phyloP scores from a whole-genome alignment of 192 early-diverging fungal species.

The Haplosporangium gracile region DNA sequence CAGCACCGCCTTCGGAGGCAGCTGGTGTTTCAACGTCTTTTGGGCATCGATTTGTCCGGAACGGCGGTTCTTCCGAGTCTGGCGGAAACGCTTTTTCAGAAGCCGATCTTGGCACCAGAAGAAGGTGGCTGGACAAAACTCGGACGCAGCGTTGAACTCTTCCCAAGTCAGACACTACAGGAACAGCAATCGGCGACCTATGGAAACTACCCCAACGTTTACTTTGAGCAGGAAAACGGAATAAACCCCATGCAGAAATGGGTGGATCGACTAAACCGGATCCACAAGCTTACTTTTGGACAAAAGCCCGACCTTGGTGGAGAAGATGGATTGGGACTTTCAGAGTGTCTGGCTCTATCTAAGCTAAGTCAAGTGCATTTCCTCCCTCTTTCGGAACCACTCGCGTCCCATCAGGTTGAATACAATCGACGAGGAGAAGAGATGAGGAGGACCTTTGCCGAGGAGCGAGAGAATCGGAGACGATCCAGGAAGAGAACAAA shows the following conservation, averaged over 20 bases:
- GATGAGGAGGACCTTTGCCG: not conserved
- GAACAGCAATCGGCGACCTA: not conserved
- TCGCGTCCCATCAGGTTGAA: not conserved
- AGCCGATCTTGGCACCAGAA: not conserved
- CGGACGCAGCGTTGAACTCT: not conserved
- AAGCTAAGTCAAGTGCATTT: conserved; percentile 27
- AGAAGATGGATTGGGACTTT: conserved; percentile 24
- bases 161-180: not conserved
- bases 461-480: not conserved
- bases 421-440: conserved; percentile 7
- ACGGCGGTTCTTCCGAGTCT: conserved; percentile 14
- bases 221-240: not conserved
- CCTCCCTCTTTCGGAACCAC: conserved; percentile 11
- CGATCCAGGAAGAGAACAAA: conserved; percentile 1
- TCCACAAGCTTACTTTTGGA: conserved; percentile 18
- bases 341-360: conserved; percentile 34
- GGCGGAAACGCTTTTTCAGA: conserved; percentile 14
- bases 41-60: conserved; percentile 40
- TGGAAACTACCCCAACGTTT: not conserved
- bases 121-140: not conserved
- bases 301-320: conserved; percentile 26
- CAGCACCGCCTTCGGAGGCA: not conserved
- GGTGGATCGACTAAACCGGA: conserved; percentile 32
- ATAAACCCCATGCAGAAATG: conserved; percentile 32
- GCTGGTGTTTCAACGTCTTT: conserved; percentile 25